Conservation (phyloP, 2,329 filamentous ascomycete species). For the Plectosphaerella sp. region DNA sequence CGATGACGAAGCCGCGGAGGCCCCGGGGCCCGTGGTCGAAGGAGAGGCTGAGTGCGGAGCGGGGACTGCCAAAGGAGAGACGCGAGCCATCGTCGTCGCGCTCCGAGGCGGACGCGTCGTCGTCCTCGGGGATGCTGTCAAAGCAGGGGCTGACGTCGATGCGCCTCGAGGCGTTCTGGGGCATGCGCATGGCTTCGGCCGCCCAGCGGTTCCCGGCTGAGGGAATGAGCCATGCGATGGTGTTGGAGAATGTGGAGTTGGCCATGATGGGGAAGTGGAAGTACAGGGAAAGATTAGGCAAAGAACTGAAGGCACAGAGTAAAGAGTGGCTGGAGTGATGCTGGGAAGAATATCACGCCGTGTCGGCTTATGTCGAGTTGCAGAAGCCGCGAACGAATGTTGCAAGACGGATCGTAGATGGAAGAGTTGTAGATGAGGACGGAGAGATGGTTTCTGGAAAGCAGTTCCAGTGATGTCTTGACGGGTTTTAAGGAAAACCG, state of each 20-base stretch:
- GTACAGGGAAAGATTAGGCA: background rate
- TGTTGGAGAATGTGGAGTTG: constrained; percentile 3
- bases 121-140: constrained; percentile 3
- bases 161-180: constrained; percentile 6
- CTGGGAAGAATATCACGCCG: background rate
- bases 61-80: constrained; percentile 4
- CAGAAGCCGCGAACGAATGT: background rate
- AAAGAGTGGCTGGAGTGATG: constrained; percentile 1
- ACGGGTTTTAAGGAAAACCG: background rate
- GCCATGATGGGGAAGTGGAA: background rate
- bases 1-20: constrained; percentile 31
- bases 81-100: constrained; percentile 7
- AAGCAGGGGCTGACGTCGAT: constrained; percentile 4
- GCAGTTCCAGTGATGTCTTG: background rate
- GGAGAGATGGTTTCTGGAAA: background rate
- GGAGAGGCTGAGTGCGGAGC: constrained; percentile 27
- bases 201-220: constrained; percentile 10
- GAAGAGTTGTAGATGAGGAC: background rate
- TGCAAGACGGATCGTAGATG: background rate
- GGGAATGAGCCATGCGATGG: constrained; percentile 13
- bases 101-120: constrained; percentile 5
- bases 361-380: background rate
- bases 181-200: constrained; percentile 8
- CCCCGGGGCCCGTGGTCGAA: constrained; percentile 27
- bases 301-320: background rate